A percentile compares a stretch with the other conserved stretches of the same genome.
Conservation (phyloP, 352 stramenopile genomes). For the Globisporangium canariense region DNA sequence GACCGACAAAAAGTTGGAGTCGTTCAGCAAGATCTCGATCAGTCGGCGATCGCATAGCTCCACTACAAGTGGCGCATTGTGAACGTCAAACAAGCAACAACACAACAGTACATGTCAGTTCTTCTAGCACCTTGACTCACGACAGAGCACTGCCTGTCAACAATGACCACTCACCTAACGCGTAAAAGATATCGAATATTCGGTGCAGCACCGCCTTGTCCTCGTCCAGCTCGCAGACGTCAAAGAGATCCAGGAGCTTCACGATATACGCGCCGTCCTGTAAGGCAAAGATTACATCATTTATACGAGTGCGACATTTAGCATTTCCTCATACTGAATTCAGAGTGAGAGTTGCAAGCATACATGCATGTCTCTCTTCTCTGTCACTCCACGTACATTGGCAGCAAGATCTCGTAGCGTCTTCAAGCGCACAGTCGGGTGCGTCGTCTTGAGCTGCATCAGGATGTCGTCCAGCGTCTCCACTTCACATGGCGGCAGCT, state of each 20-base stretch:
- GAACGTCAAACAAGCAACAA: not conserved
- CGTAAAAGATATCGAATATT: slow-evolving; percentile 78
- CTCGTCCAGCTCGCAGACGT: slow-evolving; percentile 62
- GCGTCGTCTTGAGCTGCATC: slow-evolving; percentile 52
- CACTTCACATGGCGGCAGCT: slow-evolving; percentile 61
- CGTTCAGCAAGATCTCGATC: slow-evolving; percentile 67
- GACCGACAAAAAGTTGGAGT: slow-evolving; percentile 79
- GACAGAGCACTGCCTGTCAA: not conserved
- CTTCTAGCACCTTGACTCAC: not conserved
- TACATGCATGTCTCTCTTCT: not conserved
- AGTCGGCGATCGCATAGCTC: slow-evolving; percentile 69
- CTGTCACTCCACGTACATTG: slow-evolving; percentile 25
- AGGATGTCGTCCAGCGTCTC: slow-evolving; percentile 67
- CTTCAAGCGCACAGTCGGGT: slow-evolving; percentile 49
- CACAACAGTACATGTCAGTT: not conserved
- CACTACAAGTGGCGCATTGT: slow-evolving; percentile 28
- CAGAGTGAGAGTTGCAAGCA: not conserved
- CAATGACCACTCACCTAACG: slow-evolving; percentile 36
- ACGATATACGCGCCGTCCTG: slow-evolving; percentile 71
- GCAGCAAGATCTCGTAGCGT: slow-evolving; percentile 44
- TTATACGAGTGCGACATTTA: not conserved
- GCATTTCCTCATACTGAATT: not conserved
- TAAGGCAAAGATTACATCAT: slow-evolving; percentile 8
- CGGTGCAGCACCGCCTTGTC: slow-evolving; percentile 57
- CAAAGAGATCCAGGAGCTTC: slow-evolving; percentile 73